A percentile compares a stretch with the other conserved stretches of the same genome.
These are phyloP conservation scores for Carex arenaria DNA, from an alignment of 202 grass and related monocot species.

Conservation along the genomic window DNA sequence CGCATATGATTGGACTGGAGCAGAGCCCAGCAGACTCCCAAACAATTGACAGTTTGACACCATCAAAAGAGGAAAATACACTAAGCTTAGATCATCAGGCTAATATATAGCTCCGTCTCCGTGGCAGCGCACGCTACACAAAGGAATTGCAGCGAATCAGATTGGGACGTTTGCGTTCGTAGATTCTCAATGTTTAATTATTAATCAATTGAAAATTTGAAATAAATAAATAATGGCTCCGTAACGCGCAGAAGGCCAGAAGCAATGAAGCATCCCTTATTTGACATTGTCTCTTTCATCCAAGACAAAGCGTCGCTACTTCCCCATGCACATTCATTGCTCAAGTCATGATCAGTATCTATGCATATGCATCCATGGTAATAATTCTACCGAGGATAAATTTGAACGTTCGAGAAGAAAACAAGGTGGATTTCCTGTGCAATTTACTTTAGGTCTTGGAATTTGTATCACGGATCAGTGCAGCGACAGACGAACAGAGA, in stretches of 20 bases:
- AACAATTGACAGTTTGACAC: not conserved
- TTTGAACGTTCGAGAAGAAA: not conserved
- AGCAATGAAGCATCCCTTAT: not conserved
- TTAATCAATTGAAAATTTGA: not conserved
- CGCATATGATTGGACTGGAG: not conserved
- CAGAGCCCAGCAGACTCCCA: too few relatives aligned
- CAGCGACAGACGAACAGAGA: not conserved
- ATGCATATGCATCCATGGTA: not conserved
- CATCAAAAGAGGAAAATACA: not conserved
- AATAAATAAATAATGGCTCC: not conserved
- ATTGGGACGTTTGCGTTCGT: not conserved
- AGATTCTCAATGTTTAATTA: not conserved
- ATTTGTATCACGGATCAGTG: not conserved
- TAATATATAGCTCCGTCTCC: too few relatives aligned
- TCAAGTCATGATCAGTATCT: not conserved
- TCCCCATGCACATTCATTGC: conserved; percentile 20
- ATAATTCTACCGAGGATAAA: not conserved
- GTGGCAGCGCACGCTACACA: not conserved
- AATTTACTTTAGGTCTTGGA: not conserved
- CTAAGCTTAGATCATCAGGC: not conserved
- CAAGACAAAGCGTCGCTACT: conserved; percentile 19
- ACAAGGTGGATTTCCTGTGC: not conserved
- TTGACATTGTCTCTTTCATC: conserved; percentile 16
- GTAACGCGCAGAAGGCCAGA: not conserved
- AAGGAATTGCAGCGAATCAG: not conserved